A percentile compares a stretch with the other conserved stretches of the same genome.
These are phyloP conservation scores for Protomyces pachydermus DNA, from an alignment of 1,139 yeast genomes.

Conservation along the genomic window DNA sequence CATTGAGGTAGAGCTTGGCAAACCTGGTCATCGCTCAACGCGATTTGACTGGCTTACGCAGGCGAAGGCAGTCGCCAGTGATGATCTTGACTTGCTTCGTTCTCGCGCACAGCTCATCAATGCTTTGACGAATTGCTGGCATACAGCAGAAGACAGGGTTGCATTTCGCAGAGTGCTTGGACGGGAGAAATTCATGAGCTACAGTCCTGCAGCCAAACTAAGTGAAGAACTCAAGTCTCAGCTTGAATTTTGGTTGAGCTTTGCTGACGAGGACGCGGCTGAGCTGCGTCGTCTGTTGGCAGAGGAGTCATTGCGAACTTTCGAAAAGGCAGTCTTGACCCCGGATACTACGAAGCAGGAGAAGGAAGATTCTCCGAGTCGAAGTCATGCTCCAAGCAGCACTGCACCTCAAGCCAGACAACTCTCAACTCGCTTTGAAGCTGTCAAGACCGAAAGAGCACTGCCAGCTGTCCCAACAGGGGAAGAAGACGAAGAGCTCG, in stretches of 20 bases:
- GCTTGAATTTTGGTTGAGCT: not conserved
- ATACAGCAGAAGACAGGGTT: constrained; percentile 10
- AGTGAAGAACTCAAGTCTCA: not conserved
- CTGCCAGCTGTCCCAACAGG: not conserved
- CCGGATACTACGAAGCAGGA: too few species aligned
- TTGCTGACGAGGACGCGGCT: not conserved
- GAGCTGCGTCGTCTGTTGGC: not conserved
- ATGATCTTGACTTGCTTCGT: not conserved
- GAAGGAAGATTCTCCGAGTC: too few species aligned
- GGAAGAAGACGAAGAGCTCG: not conserved
- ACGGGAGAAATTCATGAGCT: not conserved
- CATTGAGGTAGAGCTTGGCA: not conserved
- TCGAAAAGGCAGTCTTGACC: not conserved
- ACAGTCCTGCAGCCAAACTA: not conserved
- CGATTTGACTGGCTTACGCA: constrained; percentile 2
- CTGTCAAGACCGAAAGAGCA: not conserved
- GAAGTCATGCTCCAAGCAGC: too few species aligned
- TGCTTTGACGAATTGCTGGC: constrained; percentile 2
- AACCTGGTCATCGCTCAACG: not conserved
- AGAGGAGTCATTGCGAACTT: not conserved
- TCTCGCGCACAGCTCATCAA: not conserved
- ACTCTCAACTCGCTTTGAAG: too few species aligned
- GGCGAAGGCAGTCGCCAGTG: not conserved
- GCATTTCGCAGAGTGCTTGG: constrained; percentile 1
- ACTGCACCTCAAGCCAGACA: too few species aligned